Percentiles rank a stretch among this genome's conserved stretches.
Conservation (phyloP, 176 grass and related monocot genomes). For the Zea luxurians region DNA sequence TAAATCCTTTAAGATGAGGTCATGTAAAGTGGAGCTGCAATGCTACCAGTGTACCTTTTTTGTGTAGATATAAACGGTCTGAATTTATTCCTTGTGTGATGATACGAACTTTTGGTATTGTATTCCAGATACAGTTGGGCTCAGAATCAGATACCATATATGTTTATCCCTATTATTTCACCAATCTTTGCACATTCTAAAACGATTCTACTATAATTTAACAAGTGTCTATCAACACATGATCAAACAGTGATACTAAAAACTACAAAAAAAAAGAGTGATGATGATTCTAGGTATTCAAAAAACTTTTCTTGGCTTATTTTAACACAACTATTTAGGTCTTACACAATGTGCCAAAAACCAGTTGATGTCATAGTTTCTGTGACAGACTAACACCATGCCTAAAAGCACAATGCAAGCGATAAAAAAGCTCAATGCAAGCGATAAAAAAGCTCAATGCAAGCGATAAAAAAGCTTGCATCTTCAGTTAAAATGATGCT, state of each 20-base stretch:
- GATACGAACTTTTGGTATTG: background rate
- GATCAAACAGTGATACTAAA: background rate
- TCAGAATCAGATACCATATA: background rate
- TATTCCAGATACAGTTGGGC: background rate
- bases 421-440: no score
- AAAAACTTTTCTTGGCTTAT: background rate
- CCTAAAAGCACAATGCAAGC: no score
- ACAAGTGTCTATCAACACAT: background rate
- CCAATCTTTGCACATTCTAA: background rate
- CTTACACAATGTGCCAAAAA: slow-evolving; percentile 15
- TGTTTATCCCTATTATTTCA: background rate
- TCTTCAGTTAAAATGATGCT: no score
- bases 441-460: no score
- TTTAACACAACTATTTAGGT: slow-evolving; percentile 9
- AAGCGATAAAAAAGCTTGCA: no score
- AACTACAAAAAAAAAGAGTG: background rate
- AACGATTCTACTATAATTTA: background rate
- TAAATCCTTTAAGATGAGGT: slow-evolving; percentile 2
- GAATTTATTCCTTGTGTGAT: background rate
- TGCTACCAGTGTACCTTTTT: background rate
- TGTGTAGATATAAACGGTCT: background rate
- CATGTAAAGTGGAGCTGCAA: background rate
- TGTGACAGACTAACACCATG: no score
- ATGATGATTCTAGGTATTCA: slow-evolving; percentile 17
- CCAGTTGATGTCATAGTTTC: background rate